Percentiles rank a stretch among this genome's conserved stretches.
Evolutionary conservation across 352 stramenopile genomes (phyloP).

Genomic region (Lagenidium sp.): DNA sequence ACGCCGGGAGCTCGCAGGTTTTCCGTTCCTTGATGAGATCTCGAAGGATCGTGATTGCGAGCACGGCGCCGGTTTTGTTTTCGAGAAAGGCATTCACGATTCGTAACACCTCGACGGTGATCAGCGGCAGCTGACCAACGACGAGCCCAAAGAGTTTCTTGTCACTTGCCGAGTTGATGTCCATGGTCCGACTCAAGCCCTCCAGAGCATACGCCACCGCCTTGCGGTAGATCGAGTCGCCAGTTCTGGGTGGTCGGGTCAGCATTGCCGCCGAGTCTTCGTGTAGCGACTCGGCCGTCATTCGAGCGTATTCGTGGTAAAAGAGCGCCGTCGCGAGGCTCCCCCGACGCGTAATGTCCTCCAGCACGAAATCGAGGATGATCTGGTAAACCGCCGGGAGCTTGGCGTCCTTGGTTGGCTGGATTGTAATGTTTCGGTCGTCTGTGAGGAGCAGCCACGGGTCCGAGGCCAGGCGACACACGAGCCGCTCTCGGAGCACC

Average conservation of each 20-base stretch:
- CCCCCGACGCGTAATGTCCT: constrained; percentile 37
- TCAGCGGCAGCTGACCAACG: constrained; percentile 39
- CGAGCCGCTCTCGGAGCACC: constrained; percentile 42
- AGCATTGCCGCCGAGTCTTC: not conserved
- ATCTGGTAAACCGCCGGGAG: constrained; percentile 55
- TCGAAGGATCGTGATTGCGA: constrained; percentile 63
- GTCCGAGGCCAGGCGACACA: constrained; percentile 59
- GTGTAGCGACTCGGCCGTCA: constrained; percentile 15
- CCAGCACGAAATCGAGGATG: constrained; percentile 58
- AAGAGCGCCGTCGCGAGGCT: constrained; percentile 44
- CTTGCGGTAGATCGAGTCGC: constrained; percentile 26
- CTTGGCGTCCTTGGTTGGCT: constrained; percentile 9
- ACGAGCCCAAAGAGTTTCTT: constrained; percentile 62
- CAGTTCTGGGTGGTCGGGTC: constrained; percentile 2
- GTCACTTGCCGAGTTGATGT: constrained; percentile 46
- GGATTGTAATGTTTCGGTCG: constrained; percentile 15
- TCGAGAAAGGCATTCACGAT: constrained; percentile 37
- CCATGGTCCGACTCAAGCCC: constrained; percentile 27
- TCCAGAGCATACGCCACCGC: constrained; percentile 46
- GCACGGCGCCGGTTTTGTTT: constrained; percentile 47
- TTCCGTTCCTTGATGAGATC: constrained; percentile 64
- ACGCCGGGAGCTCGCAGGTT: constrained; percentile 30
- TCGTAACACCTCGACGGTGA: constrained; percentile 49
- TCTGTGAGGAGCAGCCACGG: constrained; percentile 48
- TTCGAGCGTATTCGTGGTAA: constrained; percentile 53